Conservation (phyloP, 2,329 filamentous ascomycete genomes). For the Reticulascus tulasneorum region DNA sequence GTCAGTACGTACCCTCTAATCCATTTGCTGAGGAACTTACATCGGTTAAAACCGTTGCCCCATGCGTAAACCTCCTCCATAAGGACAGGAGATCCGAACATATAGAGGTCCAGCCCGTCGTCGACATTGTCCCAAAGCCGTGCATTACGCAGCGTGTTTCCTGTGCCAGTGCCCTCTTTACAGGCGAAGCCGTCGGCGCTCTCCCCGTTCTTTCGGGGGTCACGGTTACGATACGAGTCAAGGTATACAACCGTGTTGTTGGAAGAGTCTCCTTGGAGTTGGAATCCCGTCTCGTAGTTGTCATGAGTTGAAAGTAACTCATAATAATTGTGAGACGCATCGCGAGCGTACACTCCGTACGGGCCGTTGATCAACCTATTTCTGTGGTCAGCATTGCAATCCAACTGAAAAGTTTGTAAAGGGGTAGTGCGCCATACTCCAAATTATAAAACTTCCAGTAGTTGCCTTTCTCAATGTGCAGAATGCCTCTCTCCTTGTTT, state of each 20-base stretch:
- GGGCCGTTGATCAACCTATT: constrained; percentile 25
- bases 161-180: constrained; percentile 39
- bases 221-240: constrained; percentile 36
- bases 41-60: constrained; percentile 42
- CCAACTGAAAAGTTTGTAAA: neutral
- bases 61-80: constrained; percentile 38
- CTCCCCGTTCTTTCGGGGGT: constrained; percentile 45
- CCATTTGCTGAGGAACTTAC: no score
- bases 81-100: constrained; percentile 35
- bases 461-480: constrained; percentile 37
- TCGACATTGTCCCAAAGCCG: constrained; percentile 46
- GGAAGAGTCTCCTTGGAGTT: constrained; percentile 22
- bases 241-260: constrained; percentile 35
- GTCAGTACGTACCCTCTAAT: no score
- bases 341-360: constrained; percentile 27
- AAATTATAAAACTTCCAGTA: constrained; percentile 42
- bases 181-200: constrained; percentile 43
- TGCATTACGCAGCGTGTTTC: constrained; percentile 38
- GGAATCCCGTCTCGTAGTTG: constrained; percentile 30
- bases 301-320: constrained; percentile 26
- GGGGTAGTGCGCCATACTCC: constrained; percentile 9
- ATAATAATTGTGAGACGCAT: constrained; percentile 28
- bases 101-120: constrained; percentile 40
- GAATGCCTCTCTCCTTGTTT: constrained; percentile 35
- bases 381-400: neutral